Percentiles rank a stretch among this genome's conserved stretches.
Conservation (phyloP, 2,329 filamentous ascomycete genomes). For the Pezicula neosporulosa region DNA sequence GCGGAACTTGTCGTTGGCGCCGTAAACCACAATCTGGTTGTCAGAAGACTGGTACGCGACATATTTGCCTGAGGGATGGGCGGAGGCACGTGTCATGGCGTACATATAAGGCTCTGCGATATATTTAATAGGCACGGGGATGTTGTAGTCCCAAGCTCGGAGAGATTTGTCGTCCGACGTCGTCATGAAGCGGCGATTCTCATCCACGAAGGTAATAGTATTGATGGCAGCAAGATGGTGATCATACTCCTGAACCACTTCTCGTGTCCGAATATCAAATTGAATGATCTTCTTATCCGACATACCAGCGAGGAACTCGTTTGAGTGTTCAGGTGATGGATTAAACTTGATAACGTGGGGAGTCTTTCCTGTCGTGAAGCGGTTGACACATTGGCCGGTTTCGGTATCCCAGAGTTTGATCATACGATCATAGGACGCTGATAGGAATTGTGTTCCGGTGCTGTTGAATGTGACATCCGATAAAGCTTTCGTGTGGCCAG, state of each 20-base stretch:
- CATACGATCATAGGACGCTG: constrained; percentile 87
- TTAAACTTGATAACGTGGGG: constrained; percentile 96
- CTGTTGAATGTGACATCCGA: constrained; percentile 87
- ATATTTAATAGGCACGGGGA: constrained; percentile 97
- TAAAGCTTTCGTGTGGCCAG: constrained; percentile 84
- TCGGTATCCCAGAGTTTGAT: constrained; percentile 99
- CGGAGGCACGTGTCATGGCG: constrained; percentile 79
- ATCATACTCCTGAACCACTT: constrained; percentile 95
- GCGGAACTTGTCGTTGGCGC: constrained; percentile 89
- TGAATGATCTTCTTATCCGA: constrained; percentile 99
- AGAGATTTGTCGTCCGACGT: constrained; percentile 97
- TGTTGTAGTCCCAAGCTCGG: constrained; percentile 97
- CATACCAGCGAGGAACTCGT: constrained; percentile 95
- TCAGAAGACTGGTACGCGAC: constrained; percentile 91
- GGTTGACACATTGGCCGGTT: constrained; percentile 81
- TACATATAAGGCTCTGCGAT: constrained; percentile 99
- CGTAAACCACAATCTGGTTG: constrained; percentile 96
- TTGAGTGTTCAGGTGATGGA: constrained; percentile 68
- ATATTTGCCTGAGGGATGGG: constrained; percentile 89
- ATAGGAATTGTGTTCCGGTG: constrained; percentile 80
- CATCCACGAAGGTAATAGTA: constrained; percentile 93
- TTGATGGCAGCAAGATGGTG: constrained; percentile 98
- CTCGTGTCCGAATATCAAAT: constrained; percentile 78
- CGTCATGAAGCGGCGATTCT: constrained; percentile 93
- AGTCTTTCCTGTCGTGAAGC: constrained; percentile 91